Base-by-base conservation (phyloP, 2,329 filamentous ascomycete species). In the Trichoderma arundinaceum region DNA sequence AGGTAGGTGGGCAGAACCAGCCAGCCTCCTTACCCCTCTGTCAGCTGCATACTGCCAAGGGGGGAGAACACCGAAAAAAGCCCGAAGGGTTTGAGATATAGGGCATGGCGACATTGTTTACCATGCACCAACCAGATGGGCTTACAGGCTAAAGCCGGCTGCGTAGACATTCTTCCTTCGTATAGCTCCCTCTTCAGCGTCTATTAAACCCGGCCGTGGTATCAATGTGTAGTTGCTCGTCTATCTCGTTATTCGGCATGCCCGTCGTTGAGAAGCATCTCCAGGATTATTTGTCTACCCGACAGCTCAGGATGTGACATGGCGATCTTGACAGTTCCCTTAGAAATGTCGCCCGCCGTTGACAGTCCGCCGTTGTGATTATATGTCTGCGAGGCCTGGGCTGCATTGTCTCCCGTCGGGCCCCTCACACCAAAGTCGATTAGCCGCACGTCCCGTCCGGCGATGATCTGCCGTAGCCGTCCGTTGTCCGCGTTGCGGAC, bases 401-500 rank as follows among this genome's bases (percentile, higher is more conserved):
- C 67, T 1, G 79, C 79, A 41, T 79, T 80, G 60, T 78, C 79
- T 32, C 86, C 85, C 15, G 86, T 84, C 44, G 88, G 83, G 8
- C 89, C 84, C 65, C 88, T 79, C 70, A 90, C 85, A 7, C 92
- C 93, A 73, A 96, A 93, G 76, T 99, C 96, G 9, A 99, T 83
- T 71, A 94, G 92, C 69, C 91, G 89, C 56, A 99, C 92, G 74
- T 97, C 94, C 68, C 92, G 85, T 0, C 95, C 95, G 0, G 93
- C 90, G 71, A 99, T 96, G 66, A 99, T 95, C 80, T 99, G 95
- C 72, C 95, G 87, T 69, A 99, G 78, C 19, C 96, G 86, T 0
- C 95, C 95, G 74, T 98, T 98, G 81, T 97, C 92, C 17, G 95
- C 95, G 73, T 99, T 98, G 63, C 95, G 88, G 61, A 99, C 92